These are phyloP conservation scores for Lactuca saligna DNA, from an alignment of 129 eudicot genomes.

Conservation along the genomic window DNA sequence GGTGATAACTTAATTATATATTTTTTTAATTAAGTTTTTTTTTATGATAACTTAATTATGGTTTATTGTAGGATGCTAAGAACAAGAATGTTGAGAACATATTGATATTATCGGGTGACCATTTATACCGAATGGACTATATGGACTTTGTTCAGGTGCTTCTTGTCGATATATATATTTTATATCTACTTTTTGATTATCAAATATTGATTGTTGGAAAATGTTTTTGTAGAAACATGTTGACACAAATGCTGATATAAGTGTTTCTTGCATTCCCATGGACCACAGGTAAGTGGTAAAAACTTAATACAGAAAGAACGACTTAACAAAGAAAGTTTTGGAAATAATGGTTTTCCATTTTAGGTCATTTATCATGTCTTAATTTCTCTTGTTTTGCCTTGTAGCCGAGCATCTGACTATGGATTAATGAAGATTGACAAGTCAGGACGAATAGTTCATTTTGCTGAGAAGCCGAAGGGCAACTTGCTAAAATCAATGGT, in stretches of 20 bases:
- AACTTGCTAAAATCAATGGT: slow-evolving; percentile 73
- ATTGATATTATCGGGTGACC: slow-evolving; percentile 80
- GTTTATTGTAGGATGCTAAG: slow-evolving; percentile 64
- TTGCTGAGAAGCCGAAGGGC: slow-evolving; percentile 89
- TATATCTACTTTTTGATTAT: not conserved
- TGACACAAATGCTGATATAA: slow-evolving; percentile 83
- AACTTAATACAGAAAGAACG: not conserved
- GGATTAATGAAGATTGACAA: slow-evolving; percentile 81
- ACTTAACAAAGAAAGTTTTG: not conserved
- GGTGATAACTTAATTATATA: slow-evolving; percentile 35
- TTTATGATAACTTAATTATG: not conserved
- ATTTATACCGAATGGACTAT: slow-evolving; percentile 87
- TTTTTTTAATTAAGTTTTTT: not conserved
- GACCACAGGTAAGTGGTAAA: slow-evolving; percentile 71
- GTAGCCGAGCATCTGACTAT: slow-evolving; percentile 84
- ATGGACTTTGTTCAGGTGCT: slow-evolving; percentile 91
- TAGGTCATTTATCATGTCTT: not conserved
- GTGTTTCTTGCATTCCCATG: slow-evolving; percentile 91
- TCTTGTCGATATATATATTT: not conserved
- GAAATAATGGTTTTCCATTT: not conserved
- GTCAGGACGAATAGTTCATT: slow-evolving; percentile 60
- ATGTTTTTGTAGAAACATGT: slow-evolving; percentile 63
- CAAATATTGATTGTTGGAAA: not conserved
- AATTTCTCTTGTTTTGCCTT: slow-evolving; percentile 2
- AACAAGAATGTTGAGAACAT: slow-evolving; percentile 75